Percentiles rank a stretch among this genome's conserved stretches.
Evolutionary conservation across 305 asterid genomes (phyloP).

Genomic region (Fraxinus sp.): DNA sequence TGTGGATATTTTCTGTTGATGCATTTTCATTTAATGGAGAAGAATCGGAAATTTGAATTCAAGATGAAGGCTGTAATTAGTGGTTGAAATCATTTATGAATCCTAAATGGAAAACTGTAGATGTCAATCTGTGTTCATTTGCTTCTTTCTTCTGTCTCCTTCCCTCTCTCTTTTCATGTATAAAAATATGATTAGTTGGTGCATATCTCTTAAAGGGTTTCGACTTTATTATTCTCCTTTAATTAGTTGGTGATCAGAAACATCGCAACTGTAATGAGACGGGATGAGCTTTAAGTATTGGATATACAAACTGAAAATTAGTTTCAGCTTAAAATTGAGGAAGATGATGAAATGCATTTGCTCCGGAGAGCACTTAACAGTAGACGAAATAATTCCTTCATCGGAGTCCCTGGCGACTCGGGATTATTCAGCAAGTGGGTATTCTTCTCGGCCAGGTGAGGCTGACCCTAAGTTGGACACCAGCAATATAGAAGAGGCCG

Average conservation of each 20-base stretch:
- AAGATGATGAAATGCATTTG: conserved; percentile 97
- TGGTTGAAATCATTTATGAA: background rate
- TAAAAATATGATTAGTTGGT: background rate
- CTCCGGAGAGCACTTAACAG: conserved; percentile 75
- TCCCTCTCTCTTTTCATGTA: background rate
- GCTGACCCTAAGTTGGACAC: conserved; percentile 59
- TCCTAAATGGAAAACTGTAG: conserved; percentile 9
- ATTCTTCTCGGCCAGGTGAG: conserved; percentile 79
- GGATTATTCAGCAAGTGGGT: conserved; percentile 92
- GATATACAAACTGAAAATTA: conserved; percentile 55
- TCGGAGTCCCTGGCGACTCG: conserved; percentile 90
- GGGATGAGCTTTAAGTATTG: conserved; percentile 79
- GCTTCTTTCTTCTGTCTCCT: background rate
- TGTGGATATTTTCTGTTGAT: conserved; percentile 5
- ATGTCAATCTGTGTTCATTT: background rate
- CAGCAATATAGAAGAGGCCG: conserved; percentile 93
- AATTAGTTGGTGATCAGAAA: conserved; percentile 32
- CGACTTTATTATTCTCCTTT: background rate
- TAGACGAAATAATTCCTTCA: conserved; percentile 67
- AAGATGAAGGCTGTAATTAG: conserved; percentile 10
- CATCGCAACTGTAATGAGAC: conserved; percentile 46
- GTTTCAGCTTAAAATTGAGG: conserved; percentile 40
- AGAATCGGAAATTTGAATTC: conserved; percentile 9
- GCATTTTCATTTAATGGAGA: conserved; percentile 4
- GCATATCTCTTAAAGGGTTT: conserved; percentile 1